phyloP scores from a whole-genome alignment of 1,139 yeast genomes.

The Pichia inconspicua region DNA sequence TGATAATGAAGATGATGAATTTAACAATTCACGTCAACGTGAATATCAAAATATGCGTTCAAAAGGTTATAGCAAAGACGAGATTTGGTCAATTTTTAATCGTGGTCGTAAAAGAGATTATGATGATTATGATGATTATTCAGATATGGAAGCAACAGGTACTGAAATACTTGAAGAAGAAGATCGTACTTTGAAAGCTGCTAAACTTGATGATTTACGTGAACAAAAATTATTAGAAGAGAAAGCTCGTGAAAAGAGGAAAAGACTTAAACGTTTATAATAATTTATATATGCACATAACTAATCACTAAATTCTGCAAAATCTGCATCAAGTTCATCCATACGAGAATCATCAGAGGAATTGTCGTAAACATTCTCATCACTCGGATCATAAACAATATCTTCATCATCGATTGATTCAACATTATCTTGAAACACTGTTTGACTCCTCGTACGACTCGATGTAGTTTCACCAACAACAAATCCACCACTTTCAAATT shows the following conservation, averaged over 20 bases:
- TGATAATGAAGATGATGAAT: conserved; percentile 38
- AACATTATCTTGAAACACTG: conserved; percentile 10
- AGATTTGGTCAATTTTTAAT: conserved; percentile 82
- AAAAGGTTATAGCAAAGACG: conserved; percentile 64
- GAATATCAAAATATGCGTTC: conserved; percentile 21
- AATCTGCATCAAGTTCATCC: conserved; percentile 8
- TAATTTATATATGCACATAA: background rate
- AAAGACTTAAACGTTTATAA: conserved; percentile 23
- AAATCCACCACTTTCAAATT: conserved; percentile 2
- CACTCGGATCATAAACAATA: conserved; percentile 1
- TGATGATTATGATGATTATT: conserved; percentile 50
- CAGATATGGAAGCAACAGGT: conserved; percentile 91
- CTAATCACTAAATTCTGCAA: conserved; percentile 10
- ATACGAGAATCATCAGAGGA: conserved; percentile 5
- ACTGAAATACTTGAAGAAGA: conserved; percentile 82
- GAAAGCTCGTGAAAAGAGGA: conserved; percentile 24
- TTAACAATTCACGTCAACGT: conserved; percentile 38
- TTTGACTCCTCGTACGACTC: conserved; percentile 10
- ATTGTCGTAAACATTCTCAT: background rate
- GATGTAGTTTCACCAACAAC: conserved; percentile 8
- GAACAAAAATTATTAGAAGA: conserved; percentile 25
- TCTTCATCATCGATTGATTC: conserved; percentile 7
- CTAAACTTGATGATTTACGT: conserved; percentile 26
- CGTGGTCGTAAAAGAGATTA: conserved; percentile 37
- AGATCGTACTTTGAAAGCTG: conserved; percentile 43